phyloP scores from a whole-genome alignment of 805 yeast species.

The Deakozyma indianensis region DNA sequence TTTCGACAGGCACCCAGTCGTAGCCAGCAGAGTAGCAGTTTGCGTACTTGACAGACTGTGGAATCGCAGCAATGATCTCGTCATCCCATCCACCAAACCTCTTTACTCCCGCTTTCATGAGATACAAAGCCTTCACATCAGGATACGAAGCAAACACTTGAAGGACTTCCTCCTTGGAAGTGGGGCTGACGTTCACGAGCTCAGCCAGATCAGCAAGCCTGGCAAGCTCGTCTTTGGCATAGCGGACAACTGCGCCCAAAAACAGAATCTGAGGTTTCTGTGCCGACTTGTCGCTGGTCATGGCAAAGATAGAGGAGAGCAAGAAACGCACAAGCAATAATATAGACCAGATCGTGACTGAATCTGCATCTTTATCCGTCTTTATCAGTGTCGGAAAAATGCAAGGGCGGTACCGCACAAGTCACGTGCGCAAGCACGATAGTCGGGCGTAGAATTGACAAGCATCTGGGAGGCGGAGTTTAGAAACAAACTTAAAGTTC shows the following conservation, averaged over 20 bases:
- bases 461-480: no score
- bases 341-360: no score
- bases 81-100: constrained; percentile 29
- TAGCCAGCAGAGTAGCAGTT: constrained; percentile 43
- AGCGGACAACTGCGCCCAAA: neutral
- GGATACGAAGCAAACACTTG: constrained; percentile 2
- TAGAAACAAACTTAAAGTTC: no score
- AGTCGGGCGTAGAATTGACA: no score
- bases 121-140: neutral
- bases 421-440: no score
- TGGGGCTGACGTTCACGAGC: constrained; percentile 5
- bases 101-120: constrained; percentile 9
- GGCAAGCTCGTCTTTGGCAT: constrained; percentile 3
- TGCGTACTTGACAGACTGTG: constrained; percentile 26
- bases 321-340: neutral
- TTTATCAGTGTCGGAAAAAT: no score
- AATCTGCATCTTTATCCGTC: no score
- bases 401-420: no score
- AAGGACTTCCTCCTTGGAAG: constrained; percentile 10
- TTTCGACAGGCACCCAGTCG: constrained; percentile 34
- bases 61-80: constrained; percentile 24
- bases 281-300: neutral
- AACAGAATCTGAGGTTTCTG: neutral
- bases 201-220: constrained; percentile 5
- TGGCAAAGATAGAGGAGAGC: no score